Conservation (phyloP, 345 rosid genomes). For the Dipteronia sinensis region DNA sequence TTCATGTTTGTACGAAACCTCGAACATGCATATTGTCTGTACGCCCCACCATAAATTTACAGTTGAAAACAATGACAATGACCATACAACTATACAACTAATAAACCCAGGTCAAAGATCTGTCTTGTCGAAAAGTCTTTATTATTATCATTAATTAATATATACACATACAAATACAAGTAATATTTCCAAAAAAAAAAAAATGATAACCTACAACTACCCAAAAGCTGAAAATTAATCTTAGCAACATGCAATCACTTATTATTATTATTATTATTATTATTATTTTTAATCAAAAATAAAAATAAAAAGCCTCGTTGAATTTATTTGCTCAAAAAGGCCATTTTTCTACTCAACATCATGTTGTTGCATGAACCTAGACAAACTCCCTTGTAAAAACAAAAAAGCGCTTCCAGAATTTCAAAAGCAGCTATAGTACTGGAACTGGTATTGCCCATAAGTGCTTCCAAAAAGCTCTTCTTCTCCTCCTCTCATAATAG, state of each 20-base stretch:
- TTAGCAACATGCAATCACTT: slow-evolving; percentile 10
- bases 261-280: neutral
- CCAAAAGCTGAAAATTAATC: neutral
- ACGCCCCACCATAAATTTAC: neutral
- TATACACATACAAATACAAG: neutral
- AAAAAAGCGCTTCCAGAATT: neutral
- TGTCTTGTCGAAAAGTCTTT: slow-evolving; percentile 18
- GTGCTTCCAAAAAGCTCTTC: slow-evolving; percentile 33
- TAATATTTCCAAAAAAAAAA: neutral
- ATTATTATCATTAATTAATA: slow-evolving; percentile 25
- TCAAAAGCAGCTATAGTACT: slow-evolving; percentile 37
- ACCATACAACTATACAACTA: neutral
- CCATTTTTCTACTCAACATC: neutral
- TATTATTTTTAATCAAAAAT: too few species aligned
- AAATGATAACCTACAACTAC: slow-evolving; percentile 7
- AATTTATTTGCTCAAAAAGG: neutral
- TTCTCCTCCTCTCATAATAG: slow-evolving; percentile 26
- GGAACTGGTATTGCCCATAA: slow-evolving; percentile 47
- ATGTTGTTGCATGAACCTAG: neutral
- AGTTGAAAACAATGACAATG: neutral
- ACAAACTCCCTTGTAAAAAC: slow-evolving; percentile 4
- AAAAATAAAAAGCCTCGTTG: neutral
- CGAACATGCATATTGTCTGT: too few species aligned
- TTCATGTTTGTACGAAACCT: too few species aligned
- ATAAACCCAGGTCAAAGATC: neutral